phyloP scores from a whole-genome alignment of 139 green algal genomes.

The Tetraselmis chui region DNA sequence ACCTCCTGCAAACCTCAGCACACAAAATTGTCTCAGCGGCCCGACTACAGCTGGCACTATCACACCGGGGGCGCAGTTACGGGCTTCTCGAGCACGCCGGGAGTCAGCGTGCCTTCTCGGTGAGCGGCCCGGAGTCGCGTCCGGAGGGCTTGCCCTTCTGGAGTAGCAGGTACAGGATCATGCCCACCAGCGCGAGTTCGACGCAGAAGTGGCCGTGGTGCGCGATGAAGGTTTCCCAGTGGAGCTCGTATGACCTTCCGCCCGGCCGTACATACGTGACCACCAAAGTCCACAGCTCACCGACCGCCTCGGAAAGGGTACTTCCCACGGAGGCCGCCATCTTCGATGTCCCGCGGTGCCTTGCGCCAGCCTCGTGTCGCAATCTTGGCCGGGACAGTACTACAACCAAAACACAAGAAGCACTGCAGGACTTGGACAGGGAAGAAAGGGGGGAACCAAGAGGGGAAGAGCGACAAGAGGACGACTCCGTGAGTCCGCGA shows the following conservation, averaged over 20 bases:
- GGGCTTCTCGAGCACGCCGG: no score
- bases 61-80: not conserved
- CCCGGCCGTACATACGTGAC: no score
- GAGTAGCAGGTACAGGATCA: conserved; percentile 70
- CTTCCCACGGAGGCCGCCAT: no score
- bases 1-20: conserved; percentile 55
- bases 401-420: no score
- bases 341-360: no score
- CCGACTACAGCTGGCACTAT: not conserved
- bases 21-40: not conserved
- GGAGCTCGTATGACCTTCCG: conserved; percentile 25
- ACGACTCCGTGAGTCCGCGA: no score
- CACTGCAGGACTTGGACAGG: no score
- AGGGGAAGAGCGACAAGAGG: no score
- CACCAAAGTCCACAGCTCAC: not conserved
- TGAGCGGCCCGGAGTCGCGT: conserved; percentile 49
- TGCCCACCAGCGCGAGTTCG: conserved; percentile 61
- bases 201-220: conserved; percentile 70
- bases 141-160: conserved; percentile 41
- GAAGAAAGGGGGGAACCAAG: no score
- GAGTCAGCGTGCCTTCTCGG: no score
- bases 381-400: no score
- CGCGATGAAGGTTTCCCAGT: conserved; percentile 72
- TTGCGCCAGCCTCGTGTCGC: no score
- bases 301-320: not conserved